These are phyloP conservation scores for Raddia guianensis DNA, from an alignment of 176 grass and related monocot species.

Conservation along the genomic window DNA sequence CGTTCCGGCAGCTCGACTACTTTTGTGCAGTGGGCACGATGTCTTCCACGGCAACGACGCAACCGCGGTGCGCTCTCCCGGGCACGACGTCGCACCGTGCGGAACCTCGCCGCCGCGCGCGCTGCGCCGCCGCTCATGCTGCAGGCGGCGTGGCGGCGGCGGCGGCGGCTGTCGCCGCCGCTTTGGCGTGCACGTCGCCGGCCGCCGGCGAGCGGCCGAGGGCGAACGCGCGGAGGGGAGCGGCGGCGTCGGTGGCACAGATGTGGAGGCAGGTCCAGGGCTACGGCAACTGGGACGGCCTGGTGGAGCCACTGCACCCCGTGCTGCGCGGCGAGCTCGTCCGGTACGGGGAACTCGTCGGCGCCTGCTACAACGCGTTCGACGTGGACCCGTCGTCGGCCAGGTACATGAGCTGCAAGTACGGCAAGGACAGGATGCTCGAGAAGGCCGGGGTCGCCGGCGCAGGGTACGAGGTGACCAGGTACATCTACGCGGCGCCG, in stretches of 20 bases:
- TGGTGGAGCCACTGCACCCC: conserved; percentile 56
- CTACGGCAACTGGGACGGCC: conserved; percentile 46
- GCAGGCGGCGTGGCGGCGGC: not conserved
- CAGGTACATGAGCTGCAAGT: conserved; percentile 53
- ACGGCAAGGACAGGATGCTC: conserved; percentile 45
- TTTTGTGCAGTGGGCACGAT: not conserved
- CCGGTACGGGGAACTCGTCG: conserved; percentile 60
- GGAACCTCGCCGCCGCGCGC: not conserved
- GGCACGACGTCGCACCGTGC: not conserved
- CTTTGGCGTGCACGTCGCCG: not conserved
- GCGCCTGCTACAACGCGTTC: conserved; percentile 53
- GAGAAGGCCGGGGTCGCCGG: conserved; percentile 35
- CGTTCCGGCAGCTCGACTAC: no score
- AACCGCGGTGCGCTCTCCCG: not conserved
- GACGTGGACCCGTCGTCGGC: conserved; percentile 51
- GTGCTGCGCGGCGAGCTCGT: conserved; percentile 58
- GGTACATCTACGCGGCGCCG: conserved; percentile 64
- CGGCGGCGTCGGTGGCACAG: not conserved
- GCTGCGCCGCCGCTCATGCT: not conserved
- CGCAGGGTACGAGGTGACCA: conserved; percentile 57
- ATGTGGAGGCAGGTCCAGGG: conserved; percentile 64
- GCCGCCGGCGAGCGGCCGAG: not conserved
- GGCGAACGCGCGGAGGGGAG: not conserved
- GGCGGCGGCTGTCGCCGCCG: not conserved
- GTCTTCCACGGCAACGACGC: not conserved